Evolutionary conservation across 73 alveolate species (phyloP), one percentile per base, ranked within the genome.

Genomic region (Paramecium sexaurelia): DNA sequence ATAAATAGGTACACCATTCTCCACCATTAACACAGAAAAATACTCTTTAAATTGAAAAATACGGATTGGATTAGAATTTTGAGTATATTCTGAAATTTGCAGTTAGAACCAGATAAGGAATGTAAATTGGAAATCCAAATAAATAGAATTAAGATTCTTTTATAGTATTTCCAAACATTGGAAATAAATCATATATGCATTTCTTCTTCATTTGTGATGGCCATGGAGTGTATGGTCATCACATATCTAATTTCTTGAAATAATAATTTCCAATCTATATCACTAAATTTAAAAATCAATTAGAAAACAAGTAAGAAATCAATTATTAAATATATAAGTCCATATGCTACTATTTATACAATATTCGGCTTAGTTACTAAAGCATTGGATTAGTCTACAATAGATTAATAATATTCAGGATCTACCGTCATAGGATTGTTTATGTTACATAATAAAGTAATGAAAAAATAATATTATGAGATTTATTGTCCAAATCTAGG

Each of bases 401-500:
- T 26, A 6, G 56, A 69, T 35, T 5, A 26, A 35, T 69, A 69
- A 32, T 32, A 69, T 35, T 69, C 56, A 10, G 82, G 57, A 5
- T 69, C 85, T 32, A 32, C 85, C 17, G 2, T 32, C 15, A 11
- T 69, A 3, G 55, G 85, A 32, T 32, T 69, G 17, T 69, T 69
- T 19, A 69, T 69, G 47, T 32, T 69, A 6, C 55, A 69, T 32
- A 35, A 69, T 69, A 69, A 69, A 32, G 85, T 69, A 69, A 5
- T 20, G n/a, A n/a, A 20, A 20, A 57, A 8, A 4, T 51, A 51
- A 3, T 57, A 3, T 15, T 19, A 20, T 5, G 5, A 67, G 84
- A 73, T 95, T n/a, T 95, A 87, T 78, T 94, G 98, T 85, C 96
- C 98, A 39, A 97, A 97, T 75, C 93, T 94, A 2, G 99, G 99